These are phyloP conservation scores for Maudiozyma barnettii DNA, from an alignment of 805 yeast genomes.

Conservation along the genomic window DNA sequence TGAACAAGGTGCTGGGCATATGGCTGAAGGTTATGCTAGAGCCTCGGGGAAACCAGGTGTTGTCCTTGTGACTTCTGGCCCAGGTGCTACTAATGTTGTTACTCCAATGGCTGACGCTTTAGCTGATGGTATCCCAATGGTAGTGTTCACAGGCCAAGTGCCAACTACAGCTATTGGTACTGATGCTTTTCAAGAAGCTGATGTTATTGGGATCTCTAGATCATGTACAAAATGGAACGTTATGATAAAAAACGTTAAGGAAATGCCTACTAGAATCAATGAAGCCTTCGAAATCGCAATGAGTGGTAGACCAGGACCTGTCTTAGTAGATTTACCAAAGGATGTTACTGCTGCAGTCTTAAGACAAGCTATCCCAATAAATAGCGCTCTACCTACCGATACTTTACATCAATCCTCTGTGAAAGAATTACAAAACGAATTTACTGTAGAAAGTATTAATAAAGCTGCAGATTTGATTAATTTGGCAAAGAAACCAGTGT, in stretches of 20 bases:
- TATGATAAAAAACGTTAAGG: constrained; percentile 92
- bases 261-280: constrained; percentile 88
- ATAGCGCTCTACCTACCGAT: constrained; percentile 61
- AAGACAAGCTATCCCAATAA: constrained; percentile 74
- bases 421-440: constrained; percentile 53
- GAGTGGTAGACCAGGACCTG: constrained; percentile 97
- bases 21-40: constrained; percentile 98
- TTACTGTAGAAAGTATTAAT: constrained; percentile 61
- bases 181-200: constrained; percentile 99
- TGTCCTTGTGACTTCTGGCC: constrained; percentile 96
- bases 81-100: constrained; percentile 96
- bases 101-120: constrained; percentile 98
- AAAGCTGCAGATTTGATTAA: constrained; percentile 74
- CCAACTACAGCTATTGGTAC: constrained; percentile 94
- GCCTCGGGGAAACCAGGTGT: constrained; percentile 96
- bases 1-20: constrained; percentile 99
- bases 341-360: constrained; percentile 93
- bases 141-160: constrained; percentile 96
- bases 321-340: constrained; percentile 92
- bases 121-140: constrained; percentile 94
- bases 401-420: constrained; percentile 64
- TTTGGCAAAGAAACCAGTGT: constrained; percentile 74
- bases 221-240: constrained; percentile 99
- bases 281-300: constrained; percentile 97
- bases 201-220: constrained; percentile 91